Evolutionary conservation across 106 monocot species (phyloP).

Genomic region (Apostasia ramifera): DNA sequence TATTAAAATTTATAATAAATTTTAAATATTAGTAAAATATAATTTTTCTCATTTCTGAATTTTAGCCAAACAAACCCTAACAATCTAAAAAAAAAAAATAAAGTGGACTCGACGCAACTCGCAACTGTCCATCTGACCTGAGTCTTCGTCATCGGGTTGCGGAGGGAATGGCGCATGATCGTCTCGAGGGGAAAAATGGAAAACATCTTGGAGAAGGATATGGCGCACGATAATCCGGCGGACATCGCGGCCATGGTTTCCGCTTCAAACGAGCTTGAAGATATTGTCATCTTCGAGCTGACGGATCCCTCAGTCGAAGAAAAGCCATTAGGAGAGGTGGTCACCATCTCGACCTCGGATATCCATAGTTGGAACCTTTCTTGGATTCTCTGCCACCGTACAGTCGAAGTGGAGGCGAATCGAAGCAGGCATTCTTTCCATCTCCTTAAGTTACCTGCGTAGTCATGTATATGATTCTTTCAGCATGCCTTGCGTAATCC

Average conservation of each 20-base stretch:
- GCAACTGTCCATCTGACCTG: too few relatives aligned
- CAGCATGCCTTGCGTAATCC: background rate
- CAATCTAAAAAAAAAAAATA: too few relatives aligned
- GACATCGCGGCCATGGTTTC: constrained; percentile 10
- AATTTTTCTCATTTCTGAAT: too few relatives aligned
- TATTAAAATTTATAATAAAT: too few relatives aligned
- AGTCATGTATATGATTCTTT: background rate
- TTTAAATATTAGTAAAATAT: too few relatives aligned
- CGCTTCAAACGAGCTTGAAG: constrained; percentile 9
- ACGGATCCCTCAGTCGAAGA: constrained; percentile 7
- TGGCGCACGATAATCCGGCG: background rate
- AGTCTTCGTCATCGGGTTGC: too few relatives aligned
- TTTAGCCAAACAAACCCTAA: too few relatives aligned
- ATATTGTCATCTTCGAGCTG: constrained; percentile 34
- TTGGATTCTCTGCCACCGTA: constrained; percentile 12
- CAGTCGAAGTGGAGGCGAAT: constrained; percentile 22
- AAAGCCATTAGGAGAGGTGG: constrained; percentile 7
- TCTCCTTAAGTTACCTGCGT: background rate
- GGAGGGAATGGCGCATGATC: too few relatives aligned
- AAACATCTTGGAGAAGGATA: background rate
- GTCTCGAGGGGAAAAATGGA: too few relatives aligned
- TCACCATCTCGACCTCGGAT: constrained; percentile 25
- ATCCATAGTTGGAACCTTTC: constrained; percentile 26
- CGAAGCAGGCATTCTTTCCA: constrained; percentile 24
- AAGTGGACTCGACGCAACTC: too few relatives aligned